phyloP scores from a whole-genome alignment of 495 filamentous ascomycete species.

The Aspergillus steynii region DNA sequence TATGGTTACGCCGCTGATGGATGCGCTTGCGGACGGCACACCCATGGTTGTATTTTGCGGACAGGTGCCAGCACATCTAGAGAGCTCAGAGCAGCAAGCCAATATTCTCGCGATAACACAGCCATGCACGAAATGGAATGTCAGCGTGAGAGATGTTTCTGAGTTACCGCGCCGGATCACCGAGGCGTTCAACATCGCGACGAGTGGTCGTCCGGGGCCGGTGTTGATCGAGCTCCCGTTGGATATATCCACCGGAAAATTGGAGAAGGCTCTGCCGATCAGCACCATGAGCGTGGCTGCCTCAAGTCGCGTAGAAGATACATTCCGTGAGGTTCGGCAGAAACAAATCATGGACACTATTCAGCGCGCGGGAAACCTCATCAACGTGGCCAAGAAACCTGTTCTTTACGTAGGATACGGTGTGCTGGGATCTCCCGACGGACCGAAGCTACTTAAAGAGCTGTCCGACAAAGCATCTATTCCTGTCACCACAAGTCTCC shows the following conservation, averaged over 20 bases:
- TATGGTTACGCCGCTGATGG: conserved; percentile 62
- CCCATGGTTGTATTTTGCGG: conserved; percentile 64
- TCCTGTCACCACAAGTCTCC: conserved; percentile 64
- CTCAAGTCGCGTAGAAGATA: conserved; percentile 54
- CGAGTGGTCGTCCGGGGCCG: conserved; percentile 59
- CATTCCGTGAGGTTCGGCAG: conserved; percentile 46
- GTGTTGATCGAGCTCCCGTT: conserved; percentile 63
- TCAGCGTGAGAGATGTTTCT: conserved; percentile 58
- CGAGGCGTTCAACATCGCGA: conserved; percentile 64
- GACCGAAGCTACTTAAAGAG: conserved; percentile 53
- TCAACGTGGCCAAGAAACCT: conserved; percentile 60
- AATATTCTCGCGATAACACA: conserved; percentile 62
- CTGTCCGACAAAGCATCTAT: conserved; percentile 58
- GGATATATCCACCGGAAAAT: conserved; percentile 55
- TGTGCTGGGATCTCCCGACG: conserved; percentile 50
- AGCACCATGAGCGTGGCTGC: conserved; percentile 52
- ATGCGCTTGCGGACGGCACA: conserved; percentile 62
- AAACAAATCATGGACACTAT: conserved; percentile 52
- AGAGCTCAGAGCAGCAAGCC: conserved; percentile 63
- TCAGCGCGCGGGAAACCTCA: conserved; percentile 51
- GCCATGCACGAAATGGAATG: conserved; percentile 66
- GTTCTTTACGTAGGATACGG: conserved; percentile 63
- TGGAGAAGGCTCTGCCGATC: conserved; percentile 58
- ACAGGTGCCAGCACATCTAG: conserved; percentile 55
- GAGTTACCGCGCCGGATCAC: conserved; percentile 60